phyloP scores from a whole-genome alignment of 495 filamentous ascomycete genomes.

The Arthonia radiata region DNA sequence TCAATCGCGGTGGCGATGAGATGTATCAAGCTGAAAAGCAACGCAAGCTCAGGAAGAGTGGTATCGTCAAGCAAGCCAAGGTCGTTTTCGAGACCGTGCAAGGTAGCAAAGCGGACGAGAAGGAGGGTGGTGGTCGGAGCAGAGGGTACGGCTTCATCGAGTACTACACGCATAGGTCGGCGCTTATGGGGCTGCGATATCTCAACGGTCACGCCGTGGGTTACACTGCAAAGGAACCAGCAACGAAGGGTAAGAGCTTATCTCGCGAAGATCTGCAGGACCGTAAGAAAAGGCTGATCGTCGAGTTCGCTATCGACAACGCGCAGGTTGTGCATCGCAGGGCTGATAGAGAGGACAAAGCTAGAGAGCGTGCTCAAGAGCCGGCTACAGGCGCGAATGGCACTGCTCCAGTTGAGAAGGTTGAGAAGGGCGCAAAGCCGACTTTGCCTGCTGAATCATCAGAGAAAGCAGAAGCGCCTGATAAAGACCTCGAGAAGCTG shows the following conservation, averaged over 20 bases:
- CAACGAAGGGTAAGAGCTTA: slow-evolving; percentile 9
- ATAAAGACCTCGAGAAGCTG: too few species aligned
- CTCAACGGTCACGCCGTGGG: slow-evolving; percentile 63
- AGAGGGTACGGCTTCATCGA: slow-evolving; percentile 96
- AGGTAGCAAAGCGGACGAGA: slow-evolving; percentile 55
- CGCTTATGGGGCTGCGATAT: slow-evolving; percentile 85
- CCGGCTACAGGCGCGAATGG: too few species aligned
- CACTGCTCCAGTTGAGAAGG: too few species aligned
- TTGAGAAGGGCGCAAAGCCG: too few species aligned
- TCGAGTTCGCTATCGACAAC: slow-evolving; percentile 97
- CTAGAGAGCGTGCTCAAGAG: too few species aligned
- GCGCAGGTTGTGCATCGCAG: slow-evolving; percentile 70
- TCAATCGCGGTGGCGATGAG: slow-evolving; percentile 47
- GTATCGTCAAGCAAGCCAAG: slow-evolving; percentile 87
- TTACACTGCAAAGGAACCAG: slow-evolving; percentile 11
- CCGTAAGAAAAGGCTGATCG: slow-evolving; percentile 58
- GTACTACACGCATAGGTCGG: slow-evolving; percentile 80
- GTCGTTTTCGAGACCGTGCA: slow-evolving; percentile 71
- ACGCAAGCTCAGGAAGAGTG: slow-evolving; percentile 62
- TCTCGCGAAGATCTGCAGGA: slow-evolving; percentile 23
- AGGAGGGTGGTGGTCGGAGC: slow-evolving; percentile 48
- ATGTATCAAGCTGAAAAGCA: slow-evolving; percentile 52
- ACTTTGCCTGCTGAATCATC: too few species aligned
- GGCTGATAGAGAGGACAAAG: slow-evolving; percentile 42
- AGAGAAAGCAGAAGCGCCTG: too few species aligned